Evolutionary conservation across 805 yeast genomes (phyloP), one percentile per base, ranked within the genome.

Genomic region (Metschnikowia gruessii): DNA sequence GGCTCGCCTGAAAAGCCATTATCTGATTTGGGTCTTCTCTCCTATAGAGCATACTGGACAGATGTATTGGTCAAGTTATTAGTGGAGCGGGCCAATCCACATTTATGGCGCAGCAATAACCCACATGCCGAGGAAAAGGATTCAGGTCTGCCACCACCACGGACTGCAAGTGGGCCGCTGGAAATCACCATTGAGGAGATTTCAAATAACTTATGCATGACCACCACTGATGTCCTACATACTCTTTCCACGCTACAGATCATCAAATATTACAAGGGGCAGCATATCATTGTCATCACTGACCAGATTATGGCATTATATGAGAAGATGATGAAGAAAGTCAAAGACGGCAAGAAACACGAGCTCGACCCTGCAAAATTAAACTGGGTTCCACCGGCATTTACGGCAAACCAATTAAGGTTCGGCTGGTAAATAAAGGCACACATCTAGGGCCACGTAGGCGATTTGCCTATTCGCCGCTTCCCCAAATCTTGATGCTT

Each of bases 1-100:
- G 99, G 99, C 1, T 89, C 97, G 0, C 99, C 99, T 0, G 99
- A 94, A 67, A 94, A 94, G 61, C 99, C 99, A 2, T 73, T 94
- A 18, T 87, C 96, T 0, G 99, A 94, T 75, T 75, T 94, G 61
- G 99, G 99, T 34, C 74, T 94, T 28, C 74, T 94, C 24, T 87
- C 96, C 4, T 94, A 94, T 61, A 81, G 99, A 65, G 96, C 97
- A 0, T 94, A 79, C 62, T 94, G 99, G 99, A 82, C 97, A 0
- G 98, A 94, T 58, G 83, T 92, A 0, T 74, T 94, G 49, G 82
- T 90, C 11, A 82, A 81, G 43, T 62, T 89, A 24, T 69, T 94
- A 32, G 83, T 85, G 32, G 94, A 87, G 55, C 57, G 75, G 37
- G 69, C 70, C 40, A 69, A 62, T 44, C 76, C 76, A 2, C 61